phyloP scores from a whole-genome alignment of 208 protist species.

The Zelonia costaricensis region DNA sequence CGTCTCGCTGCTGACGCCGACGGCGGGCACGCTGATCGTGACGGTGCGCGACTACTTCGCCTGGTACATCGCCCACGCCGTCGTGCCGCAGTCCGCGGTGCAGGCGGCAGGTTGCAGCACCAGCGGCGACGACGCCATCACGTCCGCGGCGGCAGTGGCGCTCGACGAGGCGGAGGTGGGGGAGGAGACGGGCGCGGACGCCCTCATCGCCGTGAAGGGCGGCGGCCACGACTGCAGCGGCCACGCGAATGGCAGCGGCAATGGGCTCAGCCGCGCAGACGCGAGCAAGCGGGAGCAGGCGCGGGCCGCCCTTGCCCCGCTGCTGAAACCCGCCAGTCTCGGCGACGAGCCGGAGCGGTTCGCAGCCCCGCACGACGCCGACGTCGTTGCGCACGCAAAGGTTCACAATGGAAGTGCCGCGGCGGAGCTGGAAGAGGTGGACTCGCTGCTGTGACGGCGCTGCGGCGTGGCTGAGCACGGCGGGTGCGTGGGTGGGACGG shows the following conservation, averaged over 20 bases:
- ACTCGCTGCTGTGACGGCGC: too few species aligned
- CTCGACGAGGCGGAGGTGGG: background rate
- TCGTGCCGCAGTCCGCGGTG: background rate
- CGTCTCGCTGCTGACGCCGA: constrained; percentile 58
- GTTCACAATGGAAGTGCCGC: too few species aligned
- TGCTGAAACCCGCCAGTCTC: background rate
- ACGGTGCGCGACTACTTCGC: constrained; percentile 76
- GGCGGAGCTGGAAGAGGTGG: too few species aligned
- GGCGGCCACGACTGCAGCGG: background rate
- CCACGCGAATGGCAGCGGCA: background rate
- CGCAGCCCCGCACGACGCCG: too few species aligned
- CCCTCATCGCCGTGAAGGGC: background rate
- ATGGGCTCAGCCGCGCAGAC: background rate
- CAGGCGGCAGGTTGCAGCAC: background rate
- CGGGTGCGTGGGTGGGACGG: too few species aligned
- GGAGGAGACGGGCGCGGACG: background rate
- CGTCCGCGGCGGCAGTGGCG: background rate
- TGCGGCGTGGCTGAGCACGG: too few species aligned
- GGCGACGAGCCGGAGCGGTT: background rate
- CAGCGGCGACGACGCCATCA: background rate
- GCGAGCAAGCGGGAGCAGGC: background rate
- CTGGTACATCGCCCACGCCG: constrained; percentile 62
- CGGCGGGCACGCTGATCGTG: constrained; percentile 58
- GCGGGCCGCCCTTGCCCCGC: background rate
- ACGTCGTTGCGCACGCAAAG: too few species aligned